Conservation (phyloP, 495 filamentous ascomycete species). For the Penicillium taxi region DNA sequence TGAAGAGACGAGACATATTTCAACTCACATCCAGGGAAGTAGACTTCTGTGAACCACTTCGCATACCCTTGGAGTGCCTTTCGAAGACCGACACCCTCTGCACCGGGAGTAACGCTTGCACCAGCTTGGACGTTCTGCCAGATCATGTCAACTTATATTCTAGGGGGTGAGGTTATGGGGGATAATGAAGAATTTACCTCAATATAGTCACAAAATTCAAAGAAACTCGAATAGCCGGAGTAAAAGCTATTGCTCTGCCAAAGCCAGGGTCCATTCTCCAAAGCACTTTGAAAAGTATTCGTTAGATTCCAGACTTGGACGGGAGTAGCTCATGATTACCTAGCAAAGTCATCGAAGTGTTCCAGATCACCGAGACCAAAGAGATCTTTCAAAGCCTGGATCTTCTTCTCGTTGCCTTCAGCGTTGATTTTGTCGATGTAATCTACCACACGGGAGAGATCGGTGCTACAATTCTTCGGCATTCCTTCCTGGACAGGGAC, state of each 20-base stretch:
- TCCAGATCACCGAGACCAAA: constrained; percentile 49
- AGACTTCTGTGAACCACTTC: constrained; percentile 40
- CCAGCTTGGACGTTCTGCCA: constrained; percentile 27
- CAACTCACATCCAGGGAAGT: constrained; percentile 43
- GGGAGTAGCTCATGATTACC: constrained; percentile 14
- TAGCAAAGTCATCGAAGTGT: constrained; percentile 53
- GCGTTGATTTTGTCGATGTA: constrained; percentile 46
- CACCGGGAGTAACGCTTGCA: constrained; percentile 24
- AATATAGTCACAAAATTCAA: constrained; percentile 45
- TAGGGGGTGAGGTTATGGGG: neutral
- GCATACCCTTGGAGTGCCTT: constrained; percentile 49
- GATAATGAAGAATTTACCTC: constrained; percentile 24
- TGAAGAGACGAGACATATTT: neutral
- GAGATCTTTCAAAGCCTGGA: constrained; percentile 46
- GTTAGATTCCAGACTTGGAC: constrained; percentile 5
- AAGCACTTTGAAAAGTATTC: constrained; percentile 21
- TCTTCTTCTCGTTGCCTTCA: constrained; percentile 34
- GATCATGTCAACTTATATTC: constrained; percentile 2
- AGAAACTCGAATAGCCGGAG: constrained; percentile 45
- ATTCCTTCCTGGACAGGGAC: constrained; percentile 53
- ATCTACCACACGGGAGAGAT: constrained; percentile 47
- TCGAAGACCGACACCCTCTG: constrained; percentile 44
- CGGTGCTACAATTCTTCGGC: constrained; percentile 55
- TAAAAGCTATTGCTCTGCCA: constrained; percentile 49
- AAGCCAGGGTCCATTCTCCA: constrained; percentile 48